Evolutionary conservation across 805 yeast species (phyloP), one percentile per base, ranked within the genome.

Genomic region (Candida wancherniae): DNA sequence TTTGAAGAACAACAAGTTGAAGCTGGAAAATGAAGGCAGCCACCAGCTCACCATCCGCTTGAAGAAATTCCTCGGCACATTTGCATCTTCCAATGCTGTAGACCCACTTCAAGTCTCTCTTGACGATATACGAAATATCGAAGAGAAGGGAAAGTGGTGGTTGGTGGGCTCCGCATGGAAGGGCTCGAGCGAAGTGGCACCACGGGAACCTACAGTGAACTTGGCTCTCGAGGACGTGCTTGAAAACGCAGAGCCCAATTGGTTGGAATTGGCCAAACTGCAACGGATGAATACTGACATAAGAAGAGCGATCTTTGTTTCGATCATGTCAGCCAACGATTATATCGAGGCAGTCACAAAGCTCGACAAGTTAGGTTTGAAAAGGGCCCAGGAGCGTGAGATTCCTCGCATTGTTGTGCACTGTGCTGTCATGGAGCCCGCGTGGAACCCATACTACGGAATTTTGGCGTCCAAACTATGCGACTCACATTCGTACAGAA

Each of bases 81-180:
- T 80, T 23, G 61, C 61, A 15, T 55, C 67, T 11, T 60, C 61
- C 22, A 70, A 70, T 25, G 52, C 58, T 16, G 60, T 63, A 22
- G 97, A 92, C 33, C 84, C 98, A 2, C 67, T 92, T 15, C 86
- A 84, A 44, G 97, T 92, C 0, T 63, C 84, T 3, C 62, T 90
- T 13, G 79, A 76, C 26, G 99, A 92, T 60, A 86, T 92, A 35
- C 76, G 73, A 28, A 76, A 74, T 39, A 70, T 85, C 15, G 84
- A 80, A 9, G 74, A 80, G 1, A 76, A 77, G 42, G 99, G 99
- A 35, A 92, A 90, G 58, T 92, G 99, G 99, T 92, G 99, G 99
- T 67, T 92, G 19, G 90, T 92, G 18, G 99, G 99, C 29, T 84
- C 97, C 1, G 95, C 98, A 0, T 92, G 97, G 96, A 84, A 77